Conservation (phyloP, 805 yeast genomes). For the Komagataella ulmi region DNA sequence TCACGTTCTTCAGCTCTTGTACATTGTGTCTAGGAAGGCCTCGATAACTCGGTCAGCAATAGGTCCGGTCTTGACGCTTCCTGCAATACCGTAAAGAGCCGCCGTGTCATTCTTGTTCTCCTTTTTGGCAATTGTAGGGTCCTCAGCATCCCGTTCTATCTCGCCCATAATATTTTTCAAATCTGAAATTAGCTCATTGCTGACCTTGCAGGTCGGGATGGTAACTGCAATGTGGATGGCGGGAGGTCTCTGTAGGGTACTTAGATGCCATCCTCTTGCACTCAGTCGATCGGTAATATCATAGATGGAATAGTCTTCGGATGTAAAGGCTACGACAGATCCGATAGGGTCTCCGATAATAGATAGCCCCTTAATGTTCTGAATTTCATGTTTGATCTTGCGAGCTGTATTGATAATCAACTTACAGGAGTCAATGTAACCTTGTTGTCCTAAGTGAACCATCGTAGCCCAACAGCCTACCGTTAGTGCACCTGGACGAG, state of each 20-base stretch:
- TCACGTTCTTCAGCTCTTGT: slow-evolving; percentile 26
- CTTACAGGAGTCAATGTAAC: slow-evolving; percentile 54
- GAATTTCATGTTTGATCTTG: slow-evolving; percentile 33
- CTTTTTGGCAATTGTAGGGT: slow-evolving; percentile 6
- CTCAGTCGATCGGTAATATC: slow-evolving; percentile 61
- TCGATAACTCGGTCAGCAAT: slow-evolving; percentile 70
- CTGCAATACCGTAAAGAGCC: slow-evolving; percentile 91
- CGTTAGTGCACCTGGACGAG: slow-evolving; percentile 92
- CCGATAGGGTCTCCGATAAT: slow-evolving; percentile 78
- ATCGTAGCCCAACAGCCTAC: slow-evolving; percentile 98
- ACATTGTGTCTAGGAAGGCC: slow-evolving; percentile 72
- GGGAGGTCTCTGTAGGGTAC: slow-evolving; percentile 77
- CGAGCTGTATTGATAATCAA: slow-evolving; percentile 59
- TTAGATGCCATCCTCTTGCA: slow-evolving; percentile 77
- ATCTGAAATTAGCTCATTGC: slow-evolving; percentile 44
- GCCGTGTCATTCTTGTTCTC: slow-evolving; percentile 48
- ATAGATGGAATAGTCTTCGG: slow-evolving; percentile 53
- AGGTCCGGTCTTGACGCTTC: slow-evolving; percentile 72
- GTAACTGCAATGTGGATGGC: slow-evolving; percentile 90
- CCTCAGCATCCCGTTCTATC: slow-evolving; percentile 11
- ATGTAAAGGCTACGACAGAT: slow-evolving; percentile 72
- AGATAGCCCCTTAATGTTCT: slow-evolving; percentile 38
- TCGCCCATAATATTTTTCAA: slow-evolving; percentile 31
- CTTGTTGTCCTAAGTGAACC: slow-evolving; percentile 70
- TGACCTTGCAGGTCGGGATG: slow-evolving; percentile 44